Percentiles rank a stretch among this genome's conserved stretches.
phyloP scores from a whole-genome alignment of 2,329 filamentous ascomycete genomes.

The Apiospora aurea region DNA sequence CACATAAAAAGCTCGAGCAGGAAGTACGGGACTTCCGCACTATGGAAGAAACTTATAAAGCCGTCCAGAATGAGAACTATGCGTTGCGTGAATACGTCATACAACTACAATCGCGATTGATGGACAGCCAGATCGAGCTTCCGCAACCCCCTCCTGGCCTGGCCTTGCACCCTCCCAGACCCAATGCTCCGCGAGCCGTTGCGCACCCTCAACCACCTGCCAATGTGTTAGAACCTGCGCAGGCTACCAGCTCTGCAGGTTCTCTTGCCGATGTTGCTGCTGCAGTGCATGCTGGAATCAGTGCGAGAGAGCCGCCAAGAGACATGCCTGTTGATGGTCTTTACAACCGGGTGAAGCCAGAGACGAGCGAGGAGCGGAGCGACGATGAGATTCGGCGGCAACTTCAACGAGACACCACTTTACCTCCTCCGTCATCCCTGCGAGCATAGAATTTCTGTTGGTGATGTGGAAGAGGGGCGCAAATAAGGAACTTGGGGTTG shows the following conservation, averaged over 20 bases:
- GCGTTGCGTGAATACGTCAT: constrained; percentile 92
- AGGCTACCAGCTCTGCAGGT: constrained; percentile 36
- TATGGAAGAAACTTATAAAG: constrained; percentile 79
- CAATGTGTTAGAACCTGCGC: constrained; percentile 12
- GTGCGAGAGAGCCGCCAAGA: constrained; percentile 37
- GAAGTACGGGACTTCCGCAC: constrained; percentile 83
- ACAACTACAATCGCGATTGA: constrained; percentile 82
- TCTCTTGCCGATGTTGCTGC: constrained; percentile 45
- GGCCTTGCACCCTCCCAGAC: constrained; percentile 62
- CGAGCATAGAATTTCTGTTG: constrained; percentile 33
- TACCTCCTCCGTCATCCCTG: constrained; percentile 42
- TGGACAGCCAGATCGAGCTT: constrained; percentile 83
- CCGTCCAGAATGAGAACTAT: constrained; percentile 88
- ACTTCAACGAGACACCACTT: constrained; percentile 51
- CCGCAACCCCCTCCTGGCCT: constrained; percentile 84
- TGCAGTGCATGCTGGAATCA: constrained; percentile 40
- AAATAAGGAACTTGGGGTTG: too few relatives aligned
- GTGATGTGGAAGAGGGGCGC: background rate
- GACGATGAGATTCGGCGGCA: constrained; percentile 64
- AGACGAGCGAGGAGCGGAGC: constrained; percentile 50
- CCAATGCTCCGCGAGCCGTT: constrained; percentile 36
- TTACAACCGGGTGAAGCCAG: constrained; percentile 43
- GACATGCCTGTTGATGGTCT: constrained; percentile 12
- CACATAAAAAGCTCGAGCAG: constrained; percentile 98
- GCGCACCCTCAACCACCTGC: background rate